phyloP scores from a whole-genome alignment of 148 eudicot genomes.

The Pouteria glomerata region DNA sequence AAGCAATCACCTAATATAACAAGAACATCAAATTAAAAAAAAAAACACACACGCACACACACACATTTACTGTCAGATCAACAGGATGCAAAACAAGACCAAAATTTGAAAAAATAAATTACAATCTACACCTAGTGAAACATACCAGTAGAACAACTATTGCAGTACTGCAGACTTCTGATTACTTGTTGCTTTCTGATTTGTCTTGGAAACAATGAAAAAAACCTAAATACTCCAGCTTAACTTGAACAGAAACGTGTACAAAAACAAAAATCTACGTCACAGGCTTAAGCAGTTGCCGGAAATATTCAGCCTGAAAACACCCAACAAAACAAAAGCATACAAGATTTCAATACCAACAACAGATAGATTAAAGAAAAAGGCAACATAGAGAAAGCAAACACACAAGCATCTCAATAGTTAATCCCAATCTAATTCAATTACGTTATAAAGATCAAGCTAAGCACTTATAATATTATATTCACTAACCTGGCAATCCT shows the following conservation, averaged over 20 bases:
- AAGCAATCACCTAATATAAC: constrained; percentile 30
- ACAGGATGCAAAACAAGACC: background rate
- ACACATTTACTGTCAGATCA: background rate
- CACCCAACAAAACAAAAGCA: constrained; percentile 10
- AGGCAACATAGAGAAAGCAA: background rate
- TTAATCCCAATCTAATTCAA: too few species aligned
- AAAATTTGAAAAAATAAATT: background rate
- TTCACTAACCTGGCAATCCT: constrained; percentile 78
- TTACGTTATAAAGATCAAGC: background rate
- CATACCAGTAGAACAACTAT: constrained; percentile 32
- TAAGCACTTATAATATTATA: too few species aligned
- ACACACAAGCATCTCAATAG: background rate
- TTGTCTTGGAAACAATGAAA: constrained; percentile 35
- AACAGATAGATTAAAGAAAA: too few species aligned
- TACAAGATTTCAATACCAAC: too few species aligned
- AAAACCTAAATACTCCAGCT: constrained; percentile 46
- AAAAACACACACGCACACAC: too few species aligned
- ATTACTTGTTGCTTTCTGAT: constrained; percentile 31
- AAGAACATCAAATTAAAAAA: too few species aligned
- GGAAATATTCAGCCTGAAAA: constrained; percentile 96
- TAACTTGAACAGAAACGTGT: constrained; percentile 34
- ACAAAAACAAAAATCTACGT: constrained; percentile 59
- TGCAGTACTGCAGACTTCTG: constrained; percentile 18
- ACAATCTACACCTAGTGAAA: constrained; percentile 9
- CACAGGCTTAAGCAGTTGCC: constrained; percentile 89